Base-by-base conservation (phyloP, 2,329 filamentous ascomycete species). In the Raffaelea ambrosiae region DNA sequence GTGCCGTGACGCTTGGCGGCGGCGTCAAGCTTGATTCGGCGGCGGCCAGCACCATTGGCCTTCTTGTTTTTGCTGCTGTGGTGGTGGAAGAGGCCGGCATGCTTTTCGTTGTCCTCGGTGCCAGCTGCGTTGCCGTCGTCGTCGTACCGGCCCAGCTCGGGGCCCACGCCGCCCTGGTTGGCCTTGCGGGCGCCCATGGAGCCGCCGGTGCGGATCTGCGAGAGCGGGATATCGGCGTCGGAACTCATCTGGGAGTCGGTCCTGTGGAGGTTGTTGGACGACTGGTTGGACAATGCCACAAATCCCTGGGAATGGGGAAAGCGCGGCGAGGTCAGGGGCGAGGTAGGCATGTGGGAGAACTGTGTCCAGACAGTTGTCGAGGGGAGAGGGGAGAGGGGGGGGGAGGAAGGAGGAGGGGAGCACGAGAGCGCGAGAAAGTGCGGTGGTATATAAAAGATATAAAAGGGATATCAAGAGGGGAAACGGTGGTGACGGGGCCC, bases 171-270 rank as follows among this genome's bases (percentile, higher is more conserved):
- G 44, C 59, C 59, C 48, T 67, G 64, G 48, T 62, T 63, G 51
- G 59, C 57, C 48, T 57, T 60, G 23, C 64, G 61, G 35, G 60
- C 71, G 40, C 80, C 78, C 3, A 71, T 74, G 7, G 70, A 71
- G 54, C 72, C 77, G 52, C 68, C 70, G 55, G 70, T 81, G 59
- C 67, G 70, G 54, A 84, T 73, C 41, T 68, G 65, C 14, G 70
- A 70, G 48, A 83, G 71, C 19, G 77, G 77, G 42, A 82, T 82
- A 45, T 70, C 73, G 47, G 59, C 58, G 16, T 66, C 62, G 51
- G 58, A 49, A 40, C 61, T 58, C 50, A 52, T 54, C n/a, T n/a
- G n/a, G n/a, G n/a, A n/a, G n/a, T n/a, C n/a, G n/a, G n/a, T n/a
- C 14, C 11, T 20, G 7, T 16, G 35, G 7, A 16, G 8, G 59